phyloP scores from a whole-genome alignment of 2,329 filamentous ascomycete species.

The Emergomyces orientalis region DNA sequence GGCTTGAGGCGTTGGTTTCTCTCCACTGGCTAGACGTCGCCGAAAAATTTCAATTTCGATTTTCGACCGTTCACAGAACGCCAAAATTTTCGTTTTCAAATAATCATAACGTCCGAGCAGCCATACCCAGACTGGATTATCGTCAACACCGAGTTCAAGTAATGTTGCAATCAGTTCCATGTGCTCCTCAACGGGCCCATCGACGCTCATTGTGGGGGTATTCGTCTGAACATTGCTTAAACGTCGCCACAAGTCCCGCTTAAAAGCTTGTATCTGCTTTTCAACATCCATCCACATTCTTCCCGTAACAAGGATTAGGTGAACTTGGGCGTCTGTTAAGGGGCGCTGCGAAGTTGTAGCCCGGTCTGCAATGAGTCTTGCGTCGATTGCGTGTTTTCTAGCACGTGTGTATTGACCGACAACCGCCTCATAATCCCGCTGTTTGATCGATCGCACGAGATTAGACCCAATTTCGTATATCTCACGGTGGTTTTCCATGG shows the following conservation, averaged over 20 bases:
- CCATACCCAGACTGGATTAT: slow-evolving; percentile 97
- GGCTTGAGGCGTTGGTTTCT: slow-evolving; percentile 59
- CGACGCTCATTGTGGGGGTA: slow-evolving; percentile 43
- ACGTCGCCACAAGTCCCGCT: slow-evolving; percentile 78
- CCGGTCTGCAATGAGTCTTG: slow-evolving; percentile 56
- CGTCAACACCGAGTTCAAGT: slow-evolving; percentile 86
- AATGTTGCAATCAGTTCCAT: slow-evolving; percentile 85
- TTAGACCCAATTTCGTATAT: slow-evolving; percentile 71
- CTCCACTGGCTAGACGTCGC: slow-evolving; percentile 63
- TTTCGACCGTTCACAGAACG: slow-evolving; percentile 72
- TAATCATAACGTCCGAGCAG: slow-evolving; percentile 81
- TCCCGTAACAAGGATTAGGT: slow-evolving; percentile 77
- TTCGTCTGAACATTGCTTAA: slow-evolving; percentile 58
- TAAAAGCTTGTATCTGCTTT: slow-evolving; percentile 75
- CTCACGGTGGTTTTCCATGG: slow-evolving; percentile 68
- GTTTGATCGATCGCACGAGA: slow-evolving; percentile 75
- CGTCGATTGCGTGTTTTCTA: slow-evolving; percentile 71
- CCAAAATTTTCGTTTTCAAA: slow-evolving; percentile 73
- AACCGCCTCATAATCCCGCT: slow-evolving; percentile 79
- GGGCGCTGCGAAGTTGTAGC: slow-evolving; percentile 42
- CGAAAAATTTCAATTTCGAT: slow-evolving; percentile 88
- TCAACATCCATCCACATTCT: slow-evolving; percentile 95
- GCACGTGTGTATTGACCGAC: slow-evolving; percentile 80
- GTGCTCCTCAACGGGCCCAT: slow-evolving; percentile 62
- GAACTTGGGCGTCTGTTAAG: slow-evolving; percentile 68